A percentile compares a stretch with the other conserved stretches of the same genome.
Conservation (phyloP, 305 asterid genomes). For the Fraxinus sp. region DNA sequence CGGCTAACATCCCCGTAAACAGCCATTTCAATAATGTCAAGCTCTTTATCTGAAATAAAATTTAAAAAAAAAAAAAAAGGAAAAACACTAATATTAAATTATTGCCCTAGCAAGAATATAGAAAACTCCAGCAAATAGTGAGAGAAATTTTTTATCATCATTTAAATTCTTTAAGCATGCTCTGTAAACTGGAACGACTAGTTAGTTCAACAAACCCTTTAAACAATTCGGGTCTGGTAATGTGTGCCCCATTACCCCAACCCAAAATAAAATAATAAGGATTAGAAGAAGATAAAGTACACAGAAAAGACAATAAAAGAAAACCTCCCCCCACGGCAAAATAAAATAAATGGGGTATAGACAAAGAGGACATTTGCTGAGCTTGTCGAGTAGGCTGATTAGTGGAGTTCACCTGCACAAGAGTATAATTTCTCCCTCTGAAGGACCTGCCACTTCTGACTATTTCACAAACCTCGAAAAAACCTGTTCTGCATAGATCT, state of each 20-base stretch:
- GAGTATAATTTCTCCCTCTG: neutral
- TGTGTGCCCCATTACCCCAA: neutral
- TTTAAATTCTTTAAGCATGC: neutral
- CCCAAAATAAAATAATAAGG: neutral
- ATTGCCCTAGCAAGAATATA: neutral
- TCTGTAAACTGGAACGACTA: neutral
- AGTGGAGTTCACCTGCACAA: neutral
- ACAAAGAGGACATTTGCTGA: neutral
- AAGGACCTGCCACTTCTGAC: neutral
- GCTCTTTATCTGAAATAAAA: constrained; percentile 62
- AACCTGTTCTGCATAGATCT: neutral
- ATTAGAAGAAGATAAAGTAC: neutral
- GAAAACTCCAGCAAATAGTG: neutral
- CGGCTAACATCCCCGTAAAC: constrained; percentile 82
- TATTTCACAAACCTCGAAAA: neutral
- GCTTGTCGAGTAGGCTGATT: neutral
- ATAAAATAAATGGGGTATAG: neutral
- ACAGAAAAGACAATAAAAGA: neutral
- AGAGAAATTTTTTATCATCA: neutral
- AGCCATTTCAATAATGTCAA: constrained; percentile 87
- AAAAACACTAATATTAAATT: neutral
- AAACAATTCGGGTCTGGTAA: neutral
- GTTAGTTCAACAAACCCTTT: neutral
- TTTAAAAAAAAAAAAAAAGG: neutral
- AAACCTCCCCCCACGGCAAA: neutral